phyloP scores from a whole-genome alignment of 371 early-diverging fungal species.

The Mortierella polycephala region DNA sequence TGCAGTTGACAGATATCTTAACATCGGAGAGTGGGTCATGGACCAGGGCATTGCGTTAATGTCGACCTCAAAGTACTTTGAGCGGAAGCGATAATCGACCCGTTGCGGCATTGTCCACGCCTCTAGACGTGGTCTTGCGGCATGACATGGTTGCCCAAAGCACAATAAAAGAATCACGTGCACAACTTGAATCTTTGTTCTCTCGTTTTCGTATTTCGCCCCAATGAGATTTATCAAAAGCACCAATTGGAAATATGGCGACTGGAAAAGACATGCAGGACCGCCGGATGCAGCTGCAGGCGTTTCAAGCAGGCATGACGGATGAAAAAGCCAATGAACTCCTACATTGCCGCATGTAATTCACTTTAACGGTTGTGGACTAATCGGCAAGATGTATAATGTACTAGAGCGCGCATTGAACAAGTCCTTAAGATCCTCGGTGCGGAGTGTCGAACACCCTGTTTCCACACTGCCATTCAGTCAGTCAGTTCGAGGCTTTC shows the following conservation, averaged over 20 bases:
- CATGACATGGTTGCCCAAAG: background rate
- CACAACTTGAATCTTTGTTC: too few relatives aligned
- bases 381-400: background rate
- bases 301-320: slow-evolving; percentile 40
- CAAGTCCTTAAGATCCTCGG: slow-evolving; percentile 34
- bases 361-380: background rate
- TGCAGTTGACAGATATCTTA: slow-evolving; percentile 66
- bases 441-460: slow-evolving; percentile 3
- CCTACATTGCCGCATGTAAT: background rate
- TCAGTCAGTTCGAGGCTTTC: slow-evolving; percentile 5
- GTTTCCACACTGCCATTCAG: background rate
- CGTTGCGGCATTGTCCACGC: too few relatives aligned
- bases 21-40: slow-evolving; percentile 74
- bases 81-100: slow-evolving; percentile 57
- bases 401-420: slow-evolving; percentile 32
- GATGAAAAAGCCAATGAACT: background rate
- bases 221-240: background rate
- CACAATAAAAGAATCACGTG: background rate
- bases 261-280: slow-evolving; percentile 20
- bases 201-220: background rate
- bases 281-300: slow-evolving; percentile 39
- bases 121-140: background rate
- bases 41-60: slow-evolving; percentile 68
- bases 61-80: slow-evolving; percentile 69
- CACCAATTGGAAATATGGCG: background rate